Base-by-base conservation (phyloP, 345 rosid species). In the Moringa oleifera region DNA sequence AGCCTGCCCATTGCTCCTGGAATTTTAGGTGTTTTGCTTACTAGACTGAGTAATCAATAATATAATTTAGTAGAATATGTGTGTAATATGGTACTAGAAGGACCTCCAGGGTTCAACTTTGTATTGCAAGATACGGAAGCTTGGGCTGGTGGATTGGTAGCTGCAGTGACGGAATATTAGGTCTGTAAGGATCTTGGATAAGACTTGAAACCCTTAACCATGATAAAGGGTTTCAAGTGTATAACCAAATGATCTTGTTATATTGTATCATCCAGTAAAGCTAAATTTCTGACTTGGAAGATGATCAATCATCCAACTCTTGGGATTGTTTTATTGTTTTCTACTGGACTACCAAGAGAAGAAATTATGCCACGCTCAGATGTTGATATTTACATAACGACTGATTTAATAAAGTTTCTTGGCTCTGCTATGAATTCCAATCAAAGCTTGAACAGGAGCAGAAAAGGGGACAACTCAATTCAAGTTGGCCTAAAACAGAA, bases 401-500 rank as follows among this genome's bases (percentile, higher is more conserved):
- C 37, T 33, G 37, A 33, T 33, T 4, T 33, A 33, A 33, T 33
- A 11, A 5, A 41, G 1, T 41, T 41, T 33, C 37, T 4, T 33
- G 11, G 5, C 11, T 11, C 37, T 11, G 5, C 37, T 11, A 4
- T 33, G 6, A 5, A 33, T 33, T 15, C 47, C 47, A 41, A 7
- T 4, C 13, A 41, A 15, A 41, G 13, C 37, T 33, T 33, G 6
- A 41, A 41, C 47, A 4, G 6, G 12, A 37, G 56, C 24, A 20
- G 28, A 50, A 53, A 28, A 33, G n/a, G n/a, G n/a, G 7, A 19
- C 12, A 51, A 17, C 6, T n/a, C 62, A 33, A 33, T 33, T 70
- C 70, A 70, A 24, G 60, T 51, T 51, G 79, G 70, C 52, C 56
- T 77, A 41, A 66, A 75, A 62, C 82, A 82, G 25, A 66, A 55